A percentile compares a stretch with the other conserved stretches of the same genome.
Conservation (phyloP, 1,284 basidiomycete genomes). For the Trichosporon sp. region DNA sequence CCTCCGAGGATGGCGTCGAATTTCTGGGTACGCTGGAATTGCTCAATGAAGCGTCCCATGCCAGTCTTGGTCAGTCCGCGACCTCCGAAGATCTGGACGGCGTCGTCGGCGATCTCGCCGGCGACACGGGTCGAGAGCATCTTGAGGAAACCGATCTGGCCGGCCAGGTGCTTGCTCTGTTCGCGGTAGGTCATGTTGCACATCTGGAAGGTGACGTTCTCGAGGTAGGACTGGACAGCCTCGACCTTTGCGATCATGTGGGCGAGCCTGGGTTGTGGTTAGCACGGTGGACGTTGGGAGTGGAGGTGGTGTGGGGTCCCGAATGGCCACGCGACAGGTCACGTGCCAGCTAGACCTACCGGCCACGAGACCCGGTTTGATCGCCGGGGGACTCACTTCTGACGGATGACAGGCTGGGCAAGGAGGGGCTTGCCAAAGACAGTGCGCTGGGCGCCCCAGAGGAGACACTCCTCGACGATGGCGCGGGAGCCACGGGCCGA, state of each 20-base stretch:
- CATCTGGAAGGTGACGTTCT: slow-evolving; percentile 90
- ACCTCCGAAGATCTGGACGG: slow-evolving; percentile 63
- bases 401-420: slow-evolving; percentile 78
- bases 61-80: slow-evolving; percentile 65
- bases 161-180: slow-evolving; percentile 62
- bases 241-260: slow-evolving; percentile 82
- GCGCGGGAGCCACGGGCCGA: slow-evolving; percentile 50
- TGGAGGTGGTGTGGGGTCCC: neutral
- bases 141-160: slow-evolving; percentile 59
- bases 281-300: neutral
- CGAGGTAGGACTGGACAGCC: slow-evolving; percentile 83
- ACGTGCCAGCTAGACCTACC: neutral
- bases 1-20: slow-evolving; percentile 72
- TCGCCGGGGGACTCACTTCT: slow-evolving; percentile 60
- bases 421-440: slow-evolving; percentile 83
- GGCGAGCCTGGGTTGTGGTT: slow-evolving; percentile 61
- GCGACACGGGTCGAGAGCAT: slow-evolving; percentile 63
- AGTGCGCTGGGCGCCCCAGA: slow-evolving; percentile 74
- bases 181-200: slow-evolving; percentile 66
- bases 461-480: slow-evolving; percentile 57
- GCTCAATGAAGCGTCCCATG: slow-evolving; percentile 63
- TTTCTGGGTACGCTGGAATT: slow-evolving; percentile 68
- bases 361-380: no score
- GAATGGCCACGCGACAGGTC: no score
- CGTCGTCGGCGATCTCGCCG: slow-evolving; percentile 59